Evolutionary conservation across 495 filamentous ascomycete genomes (phyloP).

Genomic region (Aspergillus kassunensis): DNA sequence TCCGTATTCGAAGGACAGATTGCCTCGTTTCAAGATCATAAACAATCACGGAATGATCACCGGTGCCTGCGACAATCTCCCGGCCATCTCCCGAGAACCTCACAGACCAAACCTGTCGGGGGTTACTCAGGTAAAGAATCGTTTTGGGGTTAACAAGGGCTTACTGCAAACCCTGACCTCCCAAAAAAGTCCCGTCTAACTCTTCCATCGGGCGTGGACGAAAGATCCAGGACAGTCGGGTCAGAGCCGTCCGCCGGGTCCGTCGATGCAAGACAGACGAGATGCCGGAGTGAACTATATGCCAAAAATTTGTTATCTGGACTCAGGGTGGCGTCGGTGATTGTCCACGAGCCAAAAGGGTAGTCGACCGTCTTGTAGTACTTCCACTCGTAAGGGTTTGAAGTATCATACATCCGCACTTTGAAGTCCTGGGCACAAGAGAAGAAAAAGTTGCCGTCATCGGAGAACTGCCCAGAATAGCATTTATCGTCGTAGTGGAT

Average conservation of each 20-base stretch:
- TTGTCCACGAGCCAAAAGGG: slow-evolving; percentile 86
- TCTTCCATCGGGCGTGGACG: slow-evolving; percentile 39
- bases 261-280: slow-evolving; percentile 81
- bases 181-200: slow-evolving; percentile 35
- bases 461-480: slow-evolving; percentile 94
- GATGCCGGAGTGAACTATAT: slow-evolving; percentile 77
- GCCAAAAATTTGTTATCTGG: slow-evolving; percentile 90
- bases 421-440: slow-evolving; percentile 89
- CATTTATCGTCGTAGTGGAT: slow-evolving; percentile 81
- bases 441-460: slow-evolving; percentile 97
- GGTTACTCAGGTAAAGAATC: too few species aligned
- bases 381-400: slow-evolving; percentile 90
- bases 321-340: slow-evolving; percentile 88
- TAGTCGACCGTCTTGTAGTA: slow-evolving; percentile 92
- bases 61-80: slow-evolving; percentile 86
- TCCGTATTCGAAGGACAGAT: slow-evolving; percentile 68
- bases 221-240: slow-evolving; percentile 71
- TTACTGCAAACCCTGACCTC: slow-evolving; percentile 49
- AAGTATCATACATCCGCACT: slow-evolving; percentile 96
- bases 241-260: slow-evolving; percentile 76
- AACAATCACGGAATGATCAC: slow-evolving; percentile 74
- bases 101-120: slow-evolving; percentile 76
- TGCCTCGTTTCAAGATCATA: slow-evolving; percentile 83
- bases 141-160: too few species aligned
- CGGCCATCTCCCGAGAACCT: slow-evolving; percentile 91